Conservation (phyloP, 805 yeast species). For the Kluyveromyces dobzhanskii region DNA sequence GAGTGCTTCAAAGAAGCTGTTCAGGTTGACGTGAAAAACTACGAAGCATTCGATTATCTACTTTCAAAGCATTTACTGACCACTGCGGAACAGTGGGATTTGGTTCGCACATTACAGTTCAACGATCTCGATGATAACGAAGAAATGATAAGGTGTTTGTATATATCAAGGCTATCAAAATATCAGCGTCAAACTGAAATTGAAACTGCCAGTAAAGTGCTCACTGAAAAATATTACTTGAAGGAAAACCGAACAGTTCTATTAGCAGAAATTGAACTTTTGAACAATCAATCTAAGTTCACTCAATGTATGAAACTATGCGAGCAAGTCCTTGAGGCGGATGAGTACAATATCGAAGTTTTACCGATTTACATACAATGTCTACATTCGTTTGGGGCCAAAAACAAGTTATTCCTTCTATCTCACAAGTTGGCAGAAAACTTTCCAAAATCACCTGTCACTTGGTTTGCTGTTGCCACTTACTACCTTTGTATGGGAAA, state of each 20-base stretch:
- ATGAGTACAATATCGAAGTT: conserved; percentile 62
- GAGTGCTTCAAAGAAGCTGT: conserved; percentile 84
- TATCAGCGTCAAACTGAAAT: conserved; percentile 50
- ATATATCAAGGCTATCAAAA: conserved; percentile 69
- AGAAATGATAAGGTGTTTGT: conserved; percentile 68
- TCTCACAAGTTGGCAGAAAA: conserved; percentile 82
- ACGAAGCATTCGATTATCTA: conserved; percentile 81
- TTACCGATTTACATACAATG: conserved; percentile 78
- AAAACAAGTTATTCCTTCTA: conserved; percentile 66
- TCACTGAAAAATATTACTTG: conserved; percentile 66
- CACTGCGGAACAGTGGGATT: conserved; percentile 82
- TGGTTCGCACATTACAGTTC: conserved; percentile 51
- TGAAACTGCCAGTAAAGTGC: conserved; percentile 55
- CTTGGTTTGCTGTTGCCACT: conserved; percentile 91
- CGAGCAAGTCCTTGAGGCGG: conserved; percentile 46
- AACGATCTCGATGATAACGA: conserved; percentile 64
- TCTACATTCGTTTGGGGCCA: conserved; percentile 74
- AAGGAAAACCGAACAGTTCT: conserved; percentile 63
- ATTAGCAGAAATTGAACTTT: conserved; percentile 57
- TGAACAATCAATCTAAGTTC: conserved; percentile 70
- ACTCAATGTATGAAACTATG: conserved; percentile 69
- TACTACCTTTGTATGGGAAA: conserved; percentile 73
- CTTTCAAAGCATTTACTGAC: conserved; percentile 64
- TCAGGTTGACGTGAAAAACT: conserved; percentile 81
- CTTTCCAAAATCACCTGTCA: conserved; percentile 70